These are phyloP conservation scores for Colletotrichum viniferum DNA, from an alignment of 2,329 filamentous ascomycete genomes.

Conservation along the genomic window DNA sequence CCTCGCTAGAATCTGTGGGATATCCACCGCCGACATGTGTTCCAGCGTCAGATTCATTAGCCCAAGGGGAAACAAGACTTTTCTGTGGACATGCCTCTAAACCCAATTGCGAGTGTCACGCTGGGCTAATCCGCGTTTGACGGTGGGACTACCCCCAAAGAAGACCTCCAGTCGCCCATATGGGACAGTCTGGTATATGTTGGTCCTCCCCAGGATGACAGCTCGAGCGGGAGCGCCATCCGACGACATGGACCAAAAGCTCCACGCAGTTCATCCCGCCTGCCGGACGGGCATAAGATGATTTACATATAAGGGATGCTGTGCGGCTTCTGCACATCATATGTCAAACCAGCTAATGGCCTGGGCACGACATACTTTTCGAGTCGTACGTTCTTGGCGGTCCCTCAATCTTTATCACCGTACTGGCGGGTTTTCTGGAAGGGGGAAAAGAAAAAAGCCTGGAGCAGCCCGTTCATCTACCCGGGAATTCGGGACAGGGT, in stretches of 20 bases:
- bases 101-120: neutral
- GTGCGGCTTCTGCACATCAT: slow-evolving; percentile 6
- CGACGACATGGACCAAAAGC: neutral
- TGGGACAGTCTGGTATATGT: neutral
- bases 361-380: slow-evolving; percentile 2
- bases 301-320: neutral
- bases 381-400: neutral
- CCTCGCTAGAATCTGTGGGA: neutral
- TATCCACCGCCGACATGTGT: neutral
- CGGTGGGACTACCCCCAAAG: neutral
- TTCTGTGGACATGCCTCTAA: neutral
- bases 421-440: neutral
- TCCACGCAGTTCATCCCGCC: neutral
- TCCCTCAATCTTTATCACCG: neutral
- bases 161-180: neutral
- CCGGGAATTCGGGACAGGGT: neutral
- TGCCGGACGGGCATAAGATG: neutral
- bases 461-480: neutral
- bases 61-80: neutral
- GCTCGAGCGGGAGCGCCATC: neutral
- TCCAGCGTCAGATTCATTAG: neutral
- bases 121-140: neutral
- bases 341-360: slow-evolving; percentile 14
- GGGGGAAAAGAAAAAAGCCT: neutral
- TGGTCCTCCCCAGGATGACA: neutral